Evolutionary conservation across 768 basidiomycete species (phyloP).

Genomic region (Gymnopilus junonius): DNA sequence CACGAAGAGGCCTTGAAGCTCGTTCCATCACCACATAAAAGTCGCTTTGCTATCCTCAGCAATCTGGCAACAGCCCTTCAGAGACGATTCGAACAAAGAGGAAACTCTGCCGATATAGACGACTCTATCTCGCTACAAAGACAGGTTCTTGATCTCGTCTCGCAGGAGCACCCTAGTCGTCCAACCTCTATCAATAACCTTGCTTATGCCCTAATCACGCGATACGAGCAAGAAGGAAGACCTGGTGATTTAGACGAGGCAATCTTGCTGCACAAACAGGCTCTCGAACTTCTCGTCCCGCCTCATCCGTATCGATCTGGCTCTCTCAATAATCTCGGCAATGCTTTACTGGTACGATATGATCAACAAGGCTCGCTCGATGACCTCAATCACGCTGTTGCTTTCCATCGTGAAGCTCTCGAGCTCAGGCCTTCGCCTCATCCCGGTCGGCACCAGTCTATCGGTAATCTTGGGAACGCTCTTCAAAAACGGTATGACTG

Average conservation of each 20-base stretch:
- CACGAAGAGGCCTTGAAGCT: conserved; percentile 3
- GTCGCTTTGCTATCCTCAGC: background rate
- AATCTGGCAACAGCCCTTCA: conserved; percentile 3
- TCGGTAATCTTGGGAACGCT: background rate
- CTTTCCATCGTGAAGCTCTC: background rate
- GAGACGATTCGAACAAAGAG: background rate
- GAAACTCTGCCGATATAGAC: background rate
- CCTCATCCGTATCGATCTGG: background rate
- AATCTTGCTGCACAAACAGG: conserved; percentile 3
- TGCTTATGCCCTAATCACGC: background rate
- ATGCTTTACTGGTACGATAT: background rate
- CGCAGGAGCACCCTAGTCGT: background rate
- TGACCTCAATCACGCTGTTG: conserved; percentile 1
- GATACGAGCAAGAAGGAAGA: background rate
- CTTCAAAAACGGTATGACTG: background rate
- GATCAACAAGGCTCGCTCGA: background rate
- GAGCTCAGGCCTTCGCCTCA: background rate
- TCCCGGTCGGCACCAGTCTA: background rate
- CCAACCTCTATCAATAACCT: background rate
- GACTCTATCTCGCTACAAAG: background rate
- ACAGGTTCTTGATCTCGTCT: background rate
- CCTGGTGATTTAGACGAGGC: conserved; percentile 4
- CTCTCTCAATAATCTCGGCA: conserved; percentile 5
- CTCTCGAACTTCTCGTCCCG: background rate
- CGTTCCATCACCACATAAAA: conserved; percentile 1